Percentiles rank a stretch among this genome's conserved stretches.
These are phyloP conservation scores for Parietichytrium sp. DNA, from an alignment of 108 stramenopile species.

Conservation along the genomic window DNA sequence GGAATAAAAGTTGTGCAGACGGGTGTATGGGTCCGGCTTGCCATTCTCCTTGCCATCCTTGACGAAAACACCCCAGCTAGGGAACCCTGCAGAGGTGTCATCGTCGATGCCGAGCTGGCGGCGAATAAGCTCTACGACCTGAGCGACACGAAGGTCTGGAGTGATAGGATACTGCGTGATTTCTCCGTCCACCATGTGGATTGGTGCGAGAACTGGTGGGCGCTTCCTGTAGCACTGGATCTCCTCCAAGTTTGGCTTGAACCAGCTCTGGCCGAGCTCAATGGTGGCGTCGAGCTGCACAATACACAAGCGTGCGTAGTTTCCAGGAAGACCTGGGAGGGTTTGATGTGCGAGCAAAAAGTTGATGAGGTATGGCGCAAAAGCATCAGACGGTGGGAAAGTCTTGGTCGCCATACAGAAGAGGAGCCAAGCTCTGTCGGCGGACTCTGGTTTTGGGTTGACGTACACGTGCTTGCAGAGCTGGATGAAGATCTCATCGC, in stretches of 20 bases:
- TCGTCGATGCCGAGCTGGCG: constrained; percentile 23
- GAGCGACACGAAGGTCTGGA: constrained; percentile 53
- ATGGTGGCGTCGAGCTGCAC: constrained; percentile 40
- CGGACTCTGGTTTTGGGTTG: constrained; percentile 10
- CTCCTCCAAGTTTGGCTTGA: constrained; percentile 36
- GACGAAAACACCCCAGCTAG: constrained; percentile 2
- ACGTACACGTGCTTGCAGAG: constrained; percentile 8
- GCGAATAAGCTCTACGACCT: constrained; percentile 50
- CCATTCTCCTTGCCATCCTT: constrained; percentile 28
- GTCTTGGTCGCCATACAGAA: constrained; percentile 7
- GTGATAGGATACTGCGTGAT: constrained; percentile 12
- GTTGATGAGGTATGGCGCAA: not conserved
- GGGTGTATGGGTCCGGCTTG: constrained; percentile 2
- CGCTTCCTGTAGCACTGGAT: constrained; percentile 38
- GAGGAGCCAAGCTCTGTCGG: constrained; percentile 12
- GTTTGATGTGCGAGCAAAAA: constrained; percentile 3
- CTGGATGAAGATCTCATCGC: constrained; percentile 40
- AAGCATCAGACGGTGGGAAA: not conserved
- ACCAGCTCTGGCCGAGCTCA: not conserved
- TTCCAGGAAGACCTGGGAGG: constrained; percentile 15
- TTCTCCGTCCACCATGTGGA: constrained; percentile 16
- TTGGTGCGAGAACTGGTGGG: constrained; percentile 29
- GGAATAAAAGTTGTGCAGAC: not conserved
- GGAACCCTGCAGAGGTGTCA: not conserved
- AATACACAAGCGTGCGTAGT: constrained; percentile 30